Percentiles rank a stretch among this genome's conserved stretches.
These are phyloP conservation scores for Trichosanthes truncata DNA, from an alignment of 306 rosid species.

Conservation along the genomic window DNA sequence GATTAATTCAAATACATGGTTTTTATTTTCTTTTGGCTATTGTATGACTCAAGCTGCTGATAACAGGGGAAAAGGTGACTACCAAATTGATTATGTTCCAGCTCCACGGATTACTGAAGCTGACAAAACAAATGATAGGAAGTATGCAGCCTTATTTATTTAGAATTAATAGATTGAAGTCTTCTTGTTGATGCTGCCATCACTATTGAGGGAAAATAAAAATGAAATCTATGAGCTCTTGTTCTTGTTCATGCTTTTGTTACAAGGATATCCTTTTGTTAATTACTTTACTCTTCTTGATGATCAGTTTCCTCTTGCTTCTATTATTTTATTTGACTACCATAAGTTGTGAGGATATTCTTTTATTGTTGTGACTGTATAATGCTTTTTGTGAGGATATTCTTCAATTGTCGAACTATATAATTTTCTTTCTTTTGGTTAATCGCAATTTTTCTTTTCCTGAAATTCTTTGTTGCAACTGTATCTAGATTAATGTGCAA, in stretches of 20 bases:
- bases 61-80: slow-evolving; percentile 69
- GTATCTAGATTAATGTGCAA: not conserved
- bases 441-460: not conserved
- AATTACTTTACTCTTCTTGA: not conserved
- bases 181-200: not conserved
- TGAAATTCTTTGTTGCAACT: not conserved
- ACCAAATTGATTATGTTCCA: slow-evolving; percentile 80
- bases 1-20: not conserved
- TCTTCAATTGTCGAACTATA: not conserved
- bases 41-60: slow-evolving; percentile 10
- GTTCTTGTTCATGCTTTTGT: not conserved
- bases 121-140: slow-evolving; percentile 71
- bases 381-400: not conserved
- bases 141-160: slow-evolving; percentile 31
- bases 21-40: not conserved
- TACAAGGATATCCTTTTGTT: not conserved
- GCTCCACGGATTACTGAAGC: slow-evolving; percentile 93
- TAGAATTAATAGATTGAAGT: slow-evolving; percentile 7
- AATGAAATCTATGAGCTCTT: not conserved
- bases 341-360: not conserved
- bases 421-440: not conserved
- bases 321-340: not conserved
- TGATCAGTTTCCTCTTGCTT: not conserved
- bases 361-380: not conserved
- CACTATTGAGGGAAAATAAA: not conserved